Evolutionary conservation across 345 rosid genomes (phyloP).

Genomic region (Microcos paniculata): DNA sequence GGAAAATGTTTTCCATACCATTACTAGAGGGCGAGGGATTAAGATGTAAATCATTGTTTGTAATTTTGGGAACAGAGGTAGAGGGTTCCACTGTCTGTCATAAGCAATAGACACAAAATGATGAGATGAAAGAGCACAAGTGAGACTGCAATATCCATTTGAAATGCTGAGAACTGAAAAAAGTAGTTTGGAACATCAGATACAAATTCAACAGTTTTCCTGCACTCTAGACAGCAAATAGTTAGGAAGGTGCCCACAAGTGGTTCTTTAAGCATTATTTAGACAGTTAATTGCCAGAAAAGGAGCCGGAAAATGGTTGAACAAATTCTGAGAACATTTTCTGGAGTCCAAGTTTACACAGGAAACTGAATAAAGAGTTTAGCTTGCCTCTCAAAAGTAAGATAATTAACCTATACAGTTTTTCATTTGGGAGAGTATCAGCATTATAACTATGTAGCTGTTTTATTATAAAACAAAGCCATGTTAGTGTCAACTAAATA

Average conservation of each 20-base stretch:
- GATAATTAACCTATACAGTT: not conserved
- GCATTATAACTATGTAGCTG: not conserved
- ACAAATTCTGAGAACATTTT: not conserved
- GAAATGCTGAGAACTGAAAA: not conserved
- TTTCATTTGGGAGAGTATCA: not conserved
- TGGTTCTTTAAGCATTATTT: not conserved
- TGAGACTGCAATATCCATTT: slow-evolving; percentile 6
- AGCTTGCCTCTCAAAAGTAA: not conserved
- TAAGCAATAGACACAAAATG: slow-evolving; percentile 19
- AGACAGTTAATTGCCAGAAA: not conserved
- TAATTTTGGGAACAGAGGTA: slow-evolving; percentile 34
- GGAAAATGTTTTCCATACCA: slow-evolving; percentile 21
- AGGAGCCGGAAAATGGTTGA: not conserved
- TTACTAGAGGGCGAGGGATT: slow-evolving; percentile 42
- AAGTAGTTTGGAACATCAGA: not conserved
- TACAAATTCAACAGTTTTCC: not conserved
- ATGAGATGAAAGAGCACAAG: slow-evolving; percentile 2
- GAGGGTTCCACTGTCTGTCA: slow-evolving; percentile 60
- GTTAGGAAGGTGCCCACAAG: not conserved
- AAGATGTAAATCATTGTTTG: slow-evolving; percentile 39
- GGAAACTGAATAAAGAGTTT: not conserved
- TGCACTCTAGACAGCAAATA: not conserved
- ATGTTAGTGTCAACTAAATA: not conserved
- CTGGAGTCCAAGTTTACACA: not conserved
- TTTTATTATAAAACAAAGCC: not conserved